Conservation (phyloP, 495 filamentous ascomycete species). For the Letharia lupina region DNA sequence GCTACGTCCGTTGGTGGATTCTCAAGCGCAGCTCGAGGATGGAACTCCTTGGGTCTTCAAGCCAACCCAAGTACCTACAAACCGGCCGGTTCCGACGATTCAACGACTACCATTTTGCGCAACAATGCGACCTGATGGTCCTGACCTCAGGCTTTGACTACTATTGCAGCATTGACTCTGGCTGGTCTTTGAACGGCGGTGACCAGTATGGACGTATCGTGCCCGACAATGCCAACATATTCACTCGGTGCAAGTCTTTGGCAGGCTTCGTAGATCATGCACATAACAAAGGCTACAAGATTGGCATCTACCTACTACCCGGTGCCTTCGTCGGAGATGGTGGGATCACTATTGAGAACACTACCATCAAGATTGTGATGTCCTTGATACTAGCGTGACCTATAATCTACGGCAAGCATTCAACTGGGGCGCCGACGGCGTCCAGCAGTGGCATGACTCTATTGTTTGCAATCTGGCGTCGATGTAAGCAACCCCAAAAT, state of each 20-base stretch:
- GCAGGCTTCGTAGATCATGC: background rate
- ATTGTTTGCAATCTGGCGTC: background rate
- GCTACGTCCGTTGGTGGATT: background rate
- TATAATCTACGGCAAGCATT: background rate
- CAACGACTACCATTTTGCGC: background rate
- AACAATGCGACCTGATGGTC: background rate
- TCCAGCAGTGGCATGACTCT: background rate
- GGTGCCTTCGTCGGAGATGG: background rate
- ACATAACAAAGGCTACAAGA: background rate
- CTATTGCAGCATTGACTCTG: background rate
- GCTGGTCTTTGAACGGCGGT: background rate
- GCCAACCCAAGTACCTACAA: background rate
- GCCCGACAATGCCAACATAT: background rate
- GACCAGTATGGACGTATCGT: constrained; percentile 1
- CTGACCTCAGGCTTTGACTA: background rate
- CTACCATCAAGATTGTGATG: background rate
- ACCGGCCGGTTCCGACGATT: background rate
- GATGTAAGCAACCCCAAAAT: background rate
- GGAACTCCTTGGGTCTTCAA: background rate
- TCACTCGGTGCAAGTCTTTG: background rate
- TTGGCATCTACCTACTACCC: background rate
- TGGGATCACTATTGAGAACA: background rate
- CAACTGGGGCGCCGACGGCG: background rate
- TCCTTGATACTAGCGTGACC: background rate
- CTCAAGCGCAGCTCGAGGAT: background rate